Evolutionary conservation across 2,329 filamentous ascomycete genomes (phyloP), one percentile per base, ranked within the genome.

Genomic region (Blastomyces percursus): DNA sequence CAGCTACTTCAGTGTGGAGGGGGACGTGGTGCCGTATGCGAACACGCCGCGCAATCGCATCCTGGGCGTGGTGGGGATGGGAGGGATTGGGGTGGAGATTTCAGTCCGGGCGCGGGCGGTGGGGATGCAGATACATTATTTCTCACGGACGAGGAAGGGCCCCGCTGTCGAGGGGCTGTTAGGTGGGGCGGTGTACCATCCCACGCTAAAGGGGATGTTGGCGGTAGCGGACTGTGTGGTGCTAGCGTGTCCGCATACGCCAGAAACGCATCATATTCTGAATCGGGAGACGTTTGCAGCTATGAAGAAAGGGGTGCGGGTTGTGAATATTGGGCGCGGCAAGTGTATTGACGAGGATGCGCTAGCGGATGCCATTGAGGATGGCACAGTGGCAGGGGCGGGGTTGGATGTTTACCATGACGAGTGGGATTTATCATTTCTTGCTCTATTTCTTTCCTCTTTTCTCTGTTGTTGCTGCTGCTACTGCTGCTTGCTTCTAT

Each of bases 381-480:
- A 76, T 6, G 87, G 88, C 1, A 80, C 82, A 60, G 86, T 92
- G 59, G 78, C 80, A 63, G 84, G 82, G n/a, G 84, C 77, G 12
- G 89, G 89, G 1, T 79, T 92, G 9, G 89, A 91, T 71, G 88
- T 92, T 54, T 91, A 84, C 70, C 88, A 91, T 71, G 78, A 90
- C 42, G 89, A 92, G 74, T 64, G 58, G 44, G 64, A 62, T 61
- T 52, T 19, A n/a, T n/a, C 27, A 11, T 44, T 5, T 35, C 19
- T 42, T 3, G 42, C n/a, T 21, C 19, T 19, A 14, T 35, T 35
- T 32, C 30, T n/a, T 12, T n/a, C 16, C 8, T 21, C 14, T 54
- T 35, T 35, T 54, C 32, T 21, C 8, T 3, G 11, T 54, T 8
- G 32, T 54, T 32, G 6, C 24, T 21, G 1, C 51, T 32, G 7